These are phyloP conservation scores for Magnusiomyces tetraspermus DNA, from an alignment of 1,139 yeast species.

Conservation along the genomic window DNA sequence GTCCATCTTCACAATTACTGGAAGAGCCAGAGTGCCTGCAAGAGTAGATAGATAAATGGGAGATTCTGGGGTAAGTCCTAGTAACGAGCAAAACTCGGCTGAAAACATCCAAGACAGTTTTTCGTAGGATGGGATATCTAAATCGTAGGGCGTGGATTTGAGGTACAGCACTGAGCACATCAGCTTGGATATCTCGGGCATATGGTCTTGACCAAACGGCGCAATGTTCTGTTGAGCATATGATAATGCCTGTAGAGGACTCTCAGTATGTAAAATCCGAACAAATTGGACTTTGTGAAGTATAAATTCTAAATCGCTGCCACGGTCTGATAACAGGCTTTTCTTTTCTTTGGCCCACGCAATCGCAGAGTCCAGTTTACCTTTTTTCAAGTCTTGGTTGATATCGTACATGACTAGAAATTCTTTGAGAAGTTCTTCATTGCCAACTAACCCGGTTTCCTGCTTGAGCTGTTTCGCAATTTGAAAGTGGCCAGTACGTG, in stretches of 20 bases:
- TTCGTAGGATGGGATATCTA: constrained; percentile 32
- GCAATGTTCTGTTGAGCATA: constrained; percentile 51
- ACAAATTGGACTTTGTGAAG: constrained; percentile 53
- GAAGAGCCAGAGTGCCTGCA: constrained; percentile 65
- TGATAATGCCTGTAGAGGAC: constrained; percentile 36
- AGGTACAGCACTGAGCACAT: constrained; percentile 42
- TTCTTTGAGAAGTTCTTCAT: constrained; percentile 27
- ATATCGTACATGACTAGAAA: constrained; percentile 34
- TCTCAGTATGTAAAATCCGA: constrained; percentile 26
- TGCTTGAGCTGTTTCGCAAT: constrained; percentile 29
- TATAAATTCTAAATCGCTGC: constrained; percentile 47
- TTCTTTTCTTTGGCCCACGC: constrained; percentile 36
- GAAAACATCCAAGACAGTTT: constrained; percentile 47
- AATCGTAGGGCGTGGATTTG: constrained; percentile 36
- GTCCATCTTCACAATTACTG: constrained; percentile 59
- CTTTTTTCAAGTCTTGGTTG: constrained; percentile 24
- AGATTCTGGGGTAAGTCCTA: constrained; percentile 60
- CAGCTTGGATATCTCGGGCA: constrained; percentile 45
- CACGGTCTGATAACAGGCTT: constrained; percentile 23
- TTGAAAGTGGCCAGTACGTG: constrained; percentile 38
- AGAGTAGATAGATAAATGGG: constrained; percentile 58
- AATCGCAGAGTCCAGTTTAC: constrained; percentile 35
- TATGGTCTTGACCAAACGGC: constrained; percentile 35
- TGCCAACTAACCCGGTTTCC: constrained; percentile 30
- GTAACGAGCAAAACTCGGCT: constrained; percentile 54